phyloP scores from a whole-genome alignment of 1,284 basidiomycete species.

The Fistulinella cinereoalba region DNA sequence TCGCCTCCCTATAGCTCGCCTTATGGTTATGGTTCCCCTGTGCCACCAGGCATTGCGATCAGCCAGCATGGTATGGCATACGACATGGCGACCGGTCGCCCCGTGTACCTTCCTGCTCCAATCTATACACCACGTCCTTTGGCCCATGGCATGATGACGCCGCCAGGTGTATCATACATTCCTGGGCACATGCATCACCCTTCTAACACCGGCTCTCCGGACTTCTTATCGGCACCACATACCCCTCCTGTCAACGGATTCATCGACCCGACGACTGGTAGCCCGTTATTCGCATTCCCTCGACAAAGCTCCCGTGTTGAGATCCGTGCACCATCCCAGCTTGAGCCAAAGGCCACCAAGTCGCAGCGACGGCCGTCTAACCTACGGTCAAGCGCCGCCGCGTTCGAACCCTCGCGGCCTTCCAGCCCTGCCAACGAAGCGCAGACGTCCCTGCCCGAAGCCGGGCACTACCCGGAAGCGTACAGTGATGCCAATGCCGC shows the following conservation, averaged over 20 bases:
- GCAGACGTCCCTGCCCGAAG: constrained; percentile 5
- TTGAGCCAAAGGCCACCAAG: constrained; percentile 37
- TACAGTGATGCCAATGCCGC: constrained; percentile 14
- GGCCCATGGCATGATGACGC: constrained; percentile 50
- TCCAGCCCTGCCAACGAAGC: constrained; percentile 22
- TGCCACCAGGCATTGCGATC: constrained; percentile 74
- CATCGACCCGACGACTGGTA: constrained; percentile 59
- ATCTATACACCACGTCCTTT: constrained; percentile 67
- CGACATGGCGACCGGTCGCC: constrained; percentile 73
- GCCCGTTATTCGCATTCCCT: constrained; percentile 67
- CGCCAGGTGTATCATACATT: constrained; percentile 38
- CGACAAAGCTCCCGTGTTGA: constrained; percentile 69
- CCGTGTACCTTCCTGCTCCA: constrained; percentile 62
- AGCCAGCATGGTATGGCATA: constrained; percentile 73
- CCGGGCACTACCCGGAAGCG: constrained; percentile 22
- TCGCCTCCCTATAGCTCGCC: constrained; percentile 62
- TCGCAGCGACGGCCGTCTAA: constrained; percentile 35
- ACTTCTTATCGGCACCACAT: constrained; percentile 55
- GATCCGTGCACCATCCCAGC: constrained; percentile 60
- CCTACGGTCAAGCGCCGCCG: constrained; percentile 44
- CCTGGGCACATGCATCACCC: constrained; percentile 58
- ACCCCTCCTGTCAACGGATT: constrained; percentile 59
- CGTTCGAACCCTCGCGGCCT: constrained; percentile 44
- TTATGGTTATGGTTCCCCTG: constrained; percentile 54
- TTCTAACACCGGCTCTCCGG: constrained; percentile 52